These are phyloP conservation scores for Massariosphaeria phaeospora DNA, from an alignment of 495 filamentous ascomycete species.

Conservation along the genomic window DNA sequence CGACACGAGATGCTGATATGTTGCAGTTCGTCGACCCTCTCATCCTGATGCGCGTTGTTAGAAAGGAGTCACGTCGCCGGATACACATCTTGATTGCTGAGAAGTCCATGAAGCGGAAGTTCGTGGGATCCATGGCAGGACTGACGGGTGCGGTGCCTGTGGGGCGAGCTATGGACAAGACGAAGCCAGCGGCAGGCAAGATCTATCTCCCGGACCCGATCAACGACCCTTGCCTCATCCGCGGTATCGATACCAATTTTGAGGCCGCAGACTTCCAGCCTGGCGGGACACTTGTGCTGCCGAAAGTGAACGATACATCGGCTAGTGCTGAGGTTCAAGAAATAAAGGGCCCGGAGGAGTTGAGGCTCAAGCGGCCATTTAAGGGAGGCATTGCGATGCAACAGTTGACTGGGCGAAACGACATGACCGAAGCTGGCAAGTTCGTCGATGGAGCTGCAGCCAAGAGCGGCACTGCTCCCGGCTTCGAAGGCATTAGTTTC, in stretches of 20 bases:
- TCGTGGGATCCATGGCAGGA: conserved; percentile 77
- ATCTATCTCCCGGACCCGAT: conserved; percentile 90
- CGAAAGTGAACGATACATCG: conserved; percentile 70
- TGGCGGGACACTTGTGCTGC: conserved; percentile 81
- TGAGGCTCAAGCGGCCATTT: conserved; percentile 82
- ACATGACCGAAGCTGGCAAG: conserved; percentile 58
- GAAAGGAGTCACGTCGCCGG: conserved; percentile 77
- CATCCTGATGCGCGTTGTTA: conserved; percentile 83
- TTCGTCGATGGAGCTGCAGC: conserved; percentile 38
- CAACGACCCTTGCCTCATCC: conserved; percentile 75
- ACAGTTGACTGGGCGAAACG: conserved; percentile 74
- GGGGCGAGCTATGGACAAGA: conserved; percentile 79
- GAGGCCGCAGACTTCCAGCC: conserved; percentile 62
- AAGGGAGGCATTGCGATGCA: conserved; percentile 60
- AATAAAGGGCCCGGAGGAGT: conserved; percentile 72
- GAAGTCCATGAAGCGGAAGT: conserved; percentile 81
- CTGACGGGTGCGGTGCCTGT: conserved; percentile 83
- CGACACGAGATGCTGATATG: neutral
- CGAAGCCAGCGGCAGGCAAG: conserved; percentile 70
- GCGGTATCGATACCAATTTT: conserved; percentile 84
- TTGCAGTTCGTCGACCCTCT: conserved; percentile 87
- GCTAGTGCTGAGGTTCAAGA: conserved; percentile 76
- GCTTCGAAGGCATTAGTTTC: conserved; percentile 72
- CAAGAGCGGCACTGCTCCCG: conserved; percentile 30
- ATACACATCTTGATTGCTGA: conserved; percentile 90